Evolutionary conservation across 306 rosid genomes (phyloP), one percentile per base, ranked within the genome.

Genomic region (Cucurbita moschata): DNA sequence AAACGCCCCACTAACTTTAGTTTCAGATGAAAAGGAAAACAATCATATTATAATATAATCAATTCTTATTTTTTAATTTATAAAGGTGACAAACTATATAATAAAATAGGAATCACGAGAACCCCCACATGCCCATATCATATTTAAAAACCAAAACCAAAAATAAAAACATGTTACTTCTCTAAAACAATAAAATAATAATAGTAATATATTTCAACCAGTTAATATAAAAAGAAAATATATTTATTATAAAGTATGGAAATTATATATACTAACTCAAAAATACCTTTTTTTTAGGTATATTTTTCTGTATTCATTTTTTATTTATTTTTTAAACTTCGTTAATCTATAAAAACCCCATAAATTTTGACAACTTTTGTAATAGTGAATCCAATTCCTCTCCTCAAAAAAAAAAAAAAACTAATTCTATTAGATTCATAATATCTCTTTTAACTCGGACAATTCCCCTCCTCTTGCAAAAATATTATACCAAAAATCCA

Each of bases 401-500:
- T 46, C 60, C 61, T 15, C 43, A 19, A 55, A 55, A 8, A 9
- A 18, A 55, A 53, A 61, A 35, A 23, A 61, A 6, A 13, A n/a
- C 42, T 59, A 30, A 59, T 56, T 59, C 6, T 26, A 40, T 65
- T 2, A 12, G 42, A 7, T 6, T 68, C 39, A 73, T 8, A 73
- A 38, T 23, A 73, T 73, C 55, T 79, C 55, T 53, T 37, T 71
- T 12, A 74, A 56, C 46, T 65, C 59, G 8, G 55, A 23, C 81
- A 38, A 73, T 35, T 89, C 89, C 38, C 76, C 96, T 15, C 90
- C 83, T 77, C 84, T 74, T 0, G 78, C 70, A 68, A 87, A 87
- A 75, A 84, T 64, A 62, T 88, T 73, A 47, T 67, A 78, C 98
- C 96, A 90, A 77, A 90, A 90, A 4, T 90, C 88, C 88, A 83